Conservation (phyloP, 2,329 filamentous ascomycete genomes). For the Fusarium sp. region DNA sequence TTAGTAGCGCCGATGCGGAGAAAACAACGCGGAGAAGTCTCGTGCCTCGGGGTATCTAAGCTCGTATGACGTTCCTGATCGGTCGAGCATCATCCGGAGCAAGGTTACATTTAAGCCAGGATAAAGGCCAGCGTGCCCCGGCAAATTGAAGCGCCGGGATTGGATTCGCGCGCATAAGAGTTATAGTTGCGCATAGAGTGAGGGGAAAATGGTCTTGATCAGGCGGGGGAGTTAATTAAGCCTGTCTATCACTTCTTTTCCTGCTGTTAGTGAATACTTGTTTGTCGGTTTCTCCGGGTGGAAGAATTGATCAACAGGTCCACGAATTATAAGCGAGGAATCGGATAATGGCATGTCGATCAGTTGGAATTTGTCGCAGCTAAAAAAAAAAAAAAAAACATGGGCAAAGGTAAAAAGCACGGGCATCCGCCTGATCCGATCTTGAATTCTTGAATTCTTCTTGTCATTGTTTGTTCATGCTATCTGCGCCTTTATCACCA, state of each 20-base stretch:
- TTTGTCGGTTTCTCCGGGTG: constrained; percentile 1
- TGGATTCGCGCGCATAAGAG: constrained; percentile 32
- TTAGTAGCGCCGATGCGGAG: constrained; percentile 14
- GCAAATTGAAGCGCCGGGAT: not conserved
- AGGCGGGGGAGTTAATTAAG: not conserved
- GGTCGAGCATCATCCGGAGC: constrained; percentile 21
- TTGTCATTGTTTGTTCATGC: not conserved
- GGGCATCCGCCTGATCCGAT: not conserved
- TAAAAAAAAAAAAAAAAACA: too few species aligned
- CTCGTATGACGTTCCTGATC: constrained; percentile 22
- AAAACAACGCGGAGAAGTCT: not conserved
- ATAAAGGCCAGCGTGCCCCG: not conserved
- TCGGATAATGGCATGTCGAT: not conserved
- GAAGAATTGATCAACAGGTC: not conserved
- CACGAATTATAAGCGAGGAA: constrained; percentile 2
- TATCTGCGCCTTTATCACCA: not conserved
- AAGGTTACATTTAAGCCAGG: constrained; percentile 10
- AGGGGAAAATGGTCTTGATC: not conserved
- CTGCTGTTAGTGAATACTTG: not conserved
- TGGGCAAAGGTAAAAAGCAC: not conserved
- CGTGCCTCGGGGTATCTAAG: constrained; percentile 9
- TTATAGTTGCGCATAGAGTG: not conserved
- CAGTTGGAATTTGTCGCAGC: not conserved
- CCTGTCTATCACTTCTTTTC: not conserved
- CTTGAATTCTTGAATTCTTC: not conserved